A percentile compares a stretch with the other conserved stretches of the same genome.
These are phyloP conservation scores for Paspalum vaginatum DNA, from an alignment of 176 grass and related monocot genomes.

Conservation along the genomic window DNA sequence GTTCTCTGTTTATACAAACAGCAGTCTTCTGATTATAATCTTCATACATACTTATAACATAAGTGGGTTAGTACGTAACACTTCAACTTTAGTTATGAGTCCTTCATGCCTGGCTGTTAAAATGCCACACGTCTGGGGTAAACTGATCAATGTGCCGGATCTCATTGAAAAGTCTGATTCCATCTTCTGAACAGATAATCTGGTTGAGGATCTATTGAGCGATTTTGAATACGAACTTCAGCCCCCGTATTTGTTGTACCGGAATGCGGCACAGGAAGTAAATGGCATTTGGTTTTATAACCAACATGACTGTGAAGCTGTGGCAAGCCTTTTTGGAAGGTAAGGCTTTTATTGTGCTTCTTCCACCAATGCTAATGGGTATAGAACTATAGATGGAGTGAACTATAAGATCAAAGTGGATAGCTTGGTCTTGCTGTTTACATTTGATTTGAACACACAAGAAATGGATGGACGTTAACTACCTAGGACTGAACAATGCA, in stretches of 20 bases:
- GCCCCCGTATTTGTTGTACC: constrained; percentile 85
- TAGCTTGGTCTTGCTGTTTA: background rate
- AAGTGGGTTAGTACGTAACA: background rate
- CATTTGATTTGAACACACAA: background rate
- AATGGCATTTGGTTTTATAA: constrained; percentile 99
- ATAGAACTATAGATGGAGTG: background rate
- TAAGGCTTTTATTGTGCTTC: constrained; percentile 5
- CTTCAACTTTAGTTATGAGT: background rate
- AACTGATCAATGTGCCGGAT: constrained; percentile 1
- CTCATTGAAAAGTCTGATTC: constrained; percentile 3
- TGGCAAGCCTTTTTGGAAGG: constrained; percentile 82
- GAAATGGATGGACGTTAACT: background rate
- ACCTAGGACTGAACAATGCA: background rate
- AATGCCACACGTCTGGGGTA: background rate
- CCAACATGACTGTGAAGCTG: constrained; percentile 78
- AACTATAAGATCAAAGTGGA: background rate
- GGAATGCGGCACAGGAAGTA: constrained; percentile 87
- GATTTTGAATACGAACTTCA: constrained; percentile 97
- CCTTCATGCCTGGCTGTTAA: background rate
- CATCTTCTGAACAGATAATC: constrained; percentile 71
- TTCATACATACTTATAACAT: no score
- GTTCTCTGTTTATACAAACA: background rate
- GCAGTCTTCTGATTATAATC: no score
- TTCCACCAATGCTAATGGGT: background rate
- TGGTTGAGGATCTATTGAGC: constrained; percentile 90